Base-by-base conservation (phyloP, 345 rosid species). In the Linum trigynum region DNA sequence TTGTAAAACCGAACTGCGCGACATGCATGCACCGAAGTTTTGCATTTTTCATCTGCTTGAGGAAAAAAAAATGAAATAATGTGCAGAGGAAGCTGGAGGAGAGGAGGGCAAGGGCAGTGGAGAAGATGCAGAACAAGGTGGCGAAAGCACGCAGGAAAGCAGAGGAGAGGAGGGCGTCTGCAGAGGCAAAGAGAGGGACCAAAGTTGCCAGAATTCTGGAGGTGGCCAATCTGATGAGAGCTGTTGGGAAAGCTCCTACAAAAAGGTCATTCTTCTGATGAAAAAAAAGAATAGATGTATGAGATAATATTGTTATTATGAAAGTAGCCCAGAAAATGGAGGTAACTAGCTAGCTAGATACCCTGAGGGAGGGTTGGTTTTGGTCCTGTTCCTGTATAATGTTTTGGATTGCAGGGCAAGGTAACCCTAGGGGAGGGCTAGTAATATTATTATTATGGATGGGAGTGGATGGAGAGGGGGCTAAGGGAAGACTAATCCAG, bases 1-100 rank as follows among this genome's bases (percentile, higher is more conserved):
- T 23, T 23, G 32, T 23, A 23, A 23, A 23, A 23, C 32, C 32
- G 32, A 23, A 23, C 32, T 23, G 0, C 0, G 32, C 32, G 32
- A 1, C 32, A 23, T 23, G 32, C 32, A 23, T 23, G 32, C 32
- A 23, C 32, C 32, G 32, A 23, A 23, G 32, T 23, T 23, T 23
- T 23, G 32, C 32, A 23, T 23, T 23, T 23, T 23, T 23, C 32
- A 23, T 23, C 32, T 23, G 32, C 32, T 23, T 23, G 32, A 23
- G 32, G 1, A 23, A 23, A 23, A 23, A 23, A 23, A 23, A 23
- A 23, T 23, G 32, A 23, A 23, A 23, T 23, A 23, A 23, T 23
- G 37, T 72, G 76, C 61, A 94, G 99, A 94, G 99, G 85, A 94
- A 88, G 65, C 73, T 94, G 59, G 99, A 94, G 72, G 99, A 94